These are phyloP conservation scores for Plantago ovata DNA, from an alignment of 257 asterid species.

Conservation along the genomic window DNA sequence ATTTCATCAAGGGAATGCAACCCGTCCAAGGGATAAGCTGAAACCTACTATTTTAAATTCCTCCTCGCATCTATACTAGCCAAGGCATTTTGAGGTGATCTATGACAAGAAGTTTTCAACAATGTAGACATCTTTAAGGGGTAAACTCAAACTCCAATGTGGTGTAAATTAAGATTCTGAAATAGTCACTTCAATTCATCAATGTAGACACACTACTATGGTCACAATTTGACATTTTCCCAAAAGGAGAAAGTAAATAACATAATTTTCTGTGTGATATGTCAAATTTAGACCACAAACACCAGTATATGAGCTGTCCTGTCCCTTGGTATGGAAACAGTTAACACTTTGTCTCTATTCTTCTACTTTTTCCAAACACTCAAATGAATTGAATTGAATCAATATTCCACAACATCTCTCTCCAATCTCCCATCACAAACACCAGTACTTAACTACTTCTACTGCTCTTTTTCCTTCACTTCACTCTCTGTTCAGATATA, in stretches of 20 bases:
- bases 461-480: not conserved
- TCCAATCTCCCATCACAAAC: no score
- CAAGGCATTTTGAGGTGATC: no score
- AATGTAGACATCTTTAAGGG: not conserved
- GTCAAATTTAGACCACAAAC: constrained; percentile 17
- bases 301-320: constrained; percentile 27
- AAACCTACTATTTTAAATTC: no score
- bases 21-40: no score
- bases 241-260: constrained; percentile 24
- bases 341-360: constrained; percentile 19
- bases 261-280: constrained; percentile 32
- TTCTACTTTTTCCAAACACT: not conserved
- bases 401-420: not conserved
- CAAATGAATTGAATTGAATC: no score
- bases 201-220: no score
- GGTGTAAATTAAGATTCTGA: constrained; percentile 18
- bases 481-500: not conserved
- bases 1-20: no score
- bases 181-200: constrained; percentile 14
- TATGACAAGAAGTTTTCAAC: not conserved
- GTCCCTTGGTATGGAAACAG: constrained; percentile 33
- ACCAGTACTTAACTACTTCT: no score
- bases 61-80: no score
- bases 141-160: not conserved
- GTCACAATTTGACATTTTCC: no score